A percentile compares a stretch with the other conserved stretches of the same genome.
These are phyloP conservation scores for Pythium biforme DNA, from an alignment of 352 stramenopile genomes.

Conservation along the genomic window DNA sequence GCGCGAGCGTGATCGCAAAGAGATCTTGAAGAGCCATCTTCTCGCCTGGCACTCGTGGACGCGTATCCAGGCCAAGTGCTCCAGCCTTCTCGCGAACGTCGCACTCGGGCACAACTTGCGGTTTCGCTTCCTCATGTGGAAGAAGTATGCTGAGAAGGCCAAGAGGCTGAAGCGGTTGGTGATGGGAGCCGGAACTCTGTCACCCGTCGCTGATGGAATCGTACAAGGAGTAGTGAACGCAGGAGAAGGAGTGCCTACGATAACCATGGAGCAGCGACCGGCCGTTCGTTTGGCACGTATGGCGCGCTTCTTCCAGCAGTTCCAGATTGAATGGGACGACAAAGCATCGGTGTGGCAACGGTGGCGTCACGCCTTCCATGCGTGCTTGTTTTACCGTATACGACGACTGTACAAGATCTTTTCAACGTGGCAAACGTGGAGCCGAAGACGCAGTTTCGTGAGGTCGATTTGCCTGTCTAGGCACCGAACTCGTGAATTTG, in stretches of 20 bases:
- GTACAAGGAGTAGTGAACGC: not conserved
- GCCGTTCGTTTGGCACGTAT: constrained; percentile 23
- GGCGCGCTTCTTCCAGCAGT: constrained; percentile 50
- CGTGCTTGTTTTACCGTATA: constrained; percentile 56
- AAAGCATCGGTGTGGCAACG: constrained; percentile 41
- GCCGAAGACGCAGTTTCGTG: constrained; percentile 10
- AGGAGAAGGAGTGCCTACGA: not conserved
- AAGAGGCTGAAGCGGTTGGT: constrained; percentile 31
- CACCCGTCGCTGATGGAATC: not conserved
- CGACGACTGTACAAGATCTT: constrained; percentile 36
- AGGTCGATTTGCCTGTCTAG: constrained; percentile 27
- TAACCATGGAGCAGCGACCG: not conserved
- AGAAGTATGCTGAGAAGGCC: constrained; percentile 33
- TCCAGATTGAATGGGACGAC: constrained; percentile 40
- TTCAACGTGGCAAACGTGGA: constrained; percentile 33
- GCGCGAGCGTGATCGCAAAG: constrained; percentile 3
- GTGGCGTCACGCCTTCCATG: constrained; percentile 63
- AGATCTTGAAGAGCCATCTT: constrained; percentile 23
- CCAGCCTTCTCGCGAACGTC: constrained; percentile 37
- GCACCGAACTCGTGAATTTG: constrained; percentile 2
- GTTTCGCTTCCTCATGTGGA: constrained; percentile 59
- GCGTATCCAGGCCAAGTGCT: constrained; percentile 28
- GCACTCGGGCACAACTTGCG: constrained; percentile 36
- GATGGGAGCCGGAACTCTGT: not conserved
- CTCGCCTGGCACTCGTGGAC: constrained; percentile 37